Base-by-base conservation (phyloP, 108 stramenopile species). In the Fistulifera pelliculosa region DNA sequence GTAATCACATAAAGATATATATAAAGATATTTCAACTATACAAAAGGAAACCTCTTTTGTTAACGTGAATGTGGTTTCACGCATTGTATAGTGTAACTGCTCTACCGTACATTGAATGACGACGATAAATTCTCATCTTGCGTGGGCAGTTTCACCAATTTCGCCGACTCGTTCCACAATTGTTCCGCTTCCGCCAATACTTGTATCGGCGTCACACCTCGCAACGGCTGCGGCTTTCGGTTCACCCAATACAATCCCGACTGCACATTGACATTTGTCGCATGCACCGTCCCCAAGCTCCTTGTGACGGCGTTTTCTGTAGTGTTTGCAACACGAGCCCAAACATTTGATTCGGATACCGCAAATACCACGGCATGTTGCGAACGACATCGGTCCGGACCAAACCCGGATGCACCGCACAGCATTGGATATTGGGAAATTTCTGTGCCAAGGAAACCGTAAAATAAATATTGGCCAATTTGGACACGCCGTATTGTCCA, bases 391-490 rank as follows among this genome's bases (percentile, higher is more conserved):
- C 86, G 41, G 93, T 94, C 26, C 87, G 78, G 0, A 94, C 93
- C 41, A 90, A 48, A 11, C 93, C 93, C 24, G 93, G 93, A 74
- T 94, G 89, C n/a, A 91, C 66, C 15, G 77, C 76, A 58, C 64
- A 78, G 44, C 56, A 48, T 18, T 56, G 38, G 27, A 69, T 52
- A 0, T 49, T 42, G 27, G 35, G 45, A 45, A 81, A 80, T 23
- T 75, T 39, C 43, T 66, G 43, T 2, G 63, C 62, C 40, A 91
- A 63, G 60, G 90, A 85, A 49, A 64, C 67, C 22, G 82, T 67
- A 67, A 85, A 89, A 41, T 91, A 52, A 19, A 94, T 69, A 66
- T 94, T 94, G 52, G 90, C 89, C 27, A 94, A 60, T 64, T 94
- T 94, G 17, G 77, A 71, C 50, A 81, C 81, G n/a, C 75, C 70